Evolutionary conservation across 805 yeast genomes (phyloP).

Genomic region (Barnettozyma californica): DNA sequence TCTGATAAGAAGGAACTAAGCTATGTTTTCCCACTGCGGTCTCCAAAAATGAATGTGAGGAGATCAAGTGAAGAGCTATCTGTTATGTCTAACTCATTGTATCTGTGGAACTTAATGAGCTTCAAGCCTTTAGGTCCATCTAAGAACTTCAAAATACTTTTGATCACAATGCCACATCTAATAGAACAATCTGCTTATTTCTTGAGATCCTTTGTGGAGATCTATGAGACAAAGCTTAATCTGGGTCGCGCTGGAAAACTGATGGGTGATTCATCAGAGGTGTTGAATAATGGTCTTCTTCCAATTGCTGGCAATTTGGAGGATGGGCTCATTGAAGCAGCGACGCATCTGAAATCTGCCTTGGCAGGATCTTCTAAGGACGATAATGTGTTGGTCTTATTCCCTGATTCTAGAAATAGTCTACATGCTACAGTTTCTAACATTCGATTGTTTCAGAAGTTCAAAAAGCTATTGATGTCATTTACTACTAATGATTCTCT

Average conservation of each 20-base stretch:
- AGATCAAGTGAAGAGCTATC: conserved; percentile 36
- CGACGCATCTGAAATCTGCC: not conserved
- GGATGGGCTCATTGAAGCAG: conserved; percentile 1
- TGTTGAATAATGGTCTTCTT: conserved; percentile 19
- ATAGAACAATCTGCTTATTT: conserved; percentile 31
- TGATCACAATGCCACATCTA: conserved; percentile 34
- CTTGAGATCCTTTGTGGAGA: conserved; percentile 35
- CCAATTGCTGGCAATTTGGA: conserved; percentile 1
- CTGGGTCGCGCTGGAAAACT: conserved; percentile 38
- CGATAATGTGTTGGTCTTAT: conserved; percentile 16
- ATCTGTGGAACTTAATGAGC: conserved; percentile 53
- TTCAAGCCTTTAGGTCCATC: conserved; percentile 46
- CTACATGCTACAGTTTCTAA: conserved; percentile 43
- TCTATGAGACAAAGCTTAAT: conserved; percentile 39
- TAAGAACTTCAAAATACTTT: conserved; percentile 48
- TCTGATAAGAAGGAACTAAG: not conserved
- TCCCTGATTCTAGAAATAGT: conserved; percentile 17
- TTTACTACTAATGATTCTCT: not conserved
- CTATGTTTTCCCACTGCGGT: conserved; percentile 29
- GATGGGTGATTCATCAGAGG: conserved; percentile 11
- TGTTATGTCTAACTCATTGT: conserved; percentile 42
- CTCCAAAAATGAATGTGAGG: conserved; percentile 32
- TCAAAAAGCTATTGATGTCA: conserved; percentile 26
- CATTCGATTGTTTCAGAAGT: conserved; percentile 41
- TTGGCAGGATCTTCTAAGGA: not conserved